Base-by-base conservation (phyloP, 345 rosid species). In the Corymbia maculata region DNA sequence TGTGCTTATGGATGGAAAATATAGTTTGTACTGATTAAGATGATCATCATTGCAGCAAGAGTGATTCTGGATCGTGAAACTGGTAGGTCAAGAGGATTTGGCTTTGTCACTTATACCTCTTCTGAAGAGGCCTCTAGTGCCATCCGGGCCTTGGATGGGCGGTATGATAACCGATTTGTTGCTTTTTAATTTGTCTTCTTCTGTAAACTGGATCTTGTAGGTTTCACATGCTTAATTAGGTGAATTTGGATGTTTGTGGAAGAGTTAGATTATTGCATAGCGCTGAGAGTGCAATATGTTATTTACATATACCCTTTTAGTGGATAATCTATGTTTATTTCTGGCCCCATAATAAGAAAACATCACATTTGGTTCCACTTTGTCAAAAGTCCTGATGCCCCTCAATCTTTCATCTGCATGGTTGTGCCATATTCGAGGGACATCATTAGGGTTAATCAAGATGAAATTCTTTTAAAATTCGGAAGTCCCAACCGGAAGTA, bases 41-140 rank as follows among this genome's bases (percentile, higher is more conserved):
- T 42, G 61, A 16, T 87, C n/a, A 64, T 79, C 61, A 11, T 79
- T 89, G 88, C 94, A 98, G 99, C 97, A 59, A 94, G 95, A 92
- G 93, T 97, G 79, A 97, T 96, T 88, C 28, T 93, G 92, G 98
- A 97, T 89, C 97, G 99, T 86, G 99, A 97, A 61, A 94, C 95
- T 51, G 98, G 99, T 70, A 93, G 97, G 88, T 98, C 99, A 22
- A 97, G 98, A 90, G 99, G 99, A 86, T 96, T 96, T 93, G 99
- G 97, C 30, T 97, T 96, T 89, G 89, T 97, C 75, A 98, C 98
- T 47, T 98, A 87, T 89, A 91, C 92, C 9, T 91, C 95, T 59
- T 79, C 88, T n/a, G 99, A 96, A 90, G 98, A 93, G 64, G 99
- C 99, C n/a, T 93, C 97, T 49, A 91, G 93, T 93, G 98, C 99